These are phyloP conservation scores for Debaryomyces maramus DNA, from an alignment of 805 yeast genomes.

Conservation along the genomic window DNA sequence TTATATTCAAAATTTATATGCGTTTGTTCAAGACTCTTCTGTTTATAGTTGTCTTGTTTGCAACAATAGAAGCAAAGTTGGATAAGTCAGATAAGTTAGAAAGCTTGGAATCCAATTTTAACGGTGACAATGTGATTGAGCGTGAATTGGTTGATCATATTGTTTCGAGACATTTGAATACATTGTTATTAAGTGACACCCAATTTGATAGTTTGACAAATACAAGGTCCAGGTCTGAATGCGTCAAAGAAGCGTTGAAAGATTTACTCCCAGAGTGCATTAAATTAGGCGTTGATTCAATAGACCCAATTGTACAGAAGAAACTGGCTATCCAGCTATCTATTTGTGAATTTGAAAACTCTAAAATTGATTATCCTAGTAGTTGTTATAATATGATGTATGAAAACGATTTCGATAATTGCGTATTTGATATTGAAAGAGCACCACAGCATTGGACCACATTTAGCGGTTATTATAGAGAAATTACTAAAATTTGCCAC, in stretches of 20 bases:
- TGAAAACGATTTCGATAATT: slow-evolving; percentile 23
- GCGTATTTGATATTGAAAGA: slow-evolving; percentile 42
- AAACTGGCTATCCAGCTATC: slow-evolving; percentile 49
- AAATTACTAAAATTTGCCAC: slow-evolving; percentile 52
- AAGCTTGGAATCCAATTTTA: too few species aligned
- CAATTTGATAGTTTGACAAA: slow-evolving; percentile 5
- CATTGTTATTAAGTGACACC: neutral
- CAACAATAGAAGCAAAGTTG: too few species aligned
- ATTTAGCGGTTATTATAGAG: slow-evolving; percentile 63
- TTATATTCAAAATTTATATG: too few species aligned
- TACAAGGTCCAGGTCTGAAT: slow-evolving; percentile 15
- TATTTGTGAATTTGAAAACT: slow-evolving; percentile 54
- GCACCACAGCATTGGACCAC: slow-evolving; percentile 72
- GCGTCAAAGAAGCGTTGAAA: slow-evolving; percentile 42
- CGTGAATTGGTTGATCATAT: neutral
- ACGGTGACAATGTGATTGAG: too few species aligned
- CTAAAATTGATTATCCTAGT: slow-evolving; percentile 37
- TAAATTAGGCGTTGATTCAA: slow-evolving; percentile 38
- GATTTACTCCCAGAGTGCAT: slow-evolving; percentile 43
- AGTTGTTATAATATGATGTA: slow-evolving; percentile 21
- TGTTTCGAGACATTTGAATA: neutral
- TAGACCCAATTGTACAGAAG: slow-evolving; percentile 30
- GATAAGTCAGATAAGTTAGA: too few species aligned
- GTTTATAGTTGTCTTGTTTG: too few species aligned
- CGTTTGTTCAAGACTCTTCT: too few species aligned